Percentiles rank a stretch among this genome's conserved stretches.
These are phyloP conservation scores for Ustilago xerochloae DNA, from an alignment of 1,284 basidiomycete species.

Conservation along the genomic window DNA sequence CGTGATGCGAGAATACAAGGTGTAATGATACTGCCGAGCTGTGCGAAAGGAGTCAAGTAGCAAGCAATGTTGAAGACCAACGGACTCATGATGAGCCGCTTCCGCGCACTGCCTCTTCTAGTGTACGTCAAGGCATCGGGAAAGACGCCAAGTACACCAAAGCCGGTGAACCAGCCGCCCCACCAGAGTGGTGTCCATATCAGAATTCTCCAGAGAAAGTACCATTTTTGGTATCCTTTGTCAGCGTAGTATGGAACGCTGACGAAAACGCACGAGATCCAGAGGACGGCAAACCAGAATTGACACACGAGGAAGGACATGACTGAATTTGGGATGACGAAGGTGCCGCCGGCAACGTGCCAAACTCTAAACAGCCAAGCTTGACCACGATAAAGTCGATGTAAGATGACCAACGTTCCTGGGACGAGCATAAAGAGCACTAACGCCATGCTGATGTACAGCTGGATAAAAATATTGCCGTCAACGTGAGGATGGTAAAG, in stretches of 20 bases:
- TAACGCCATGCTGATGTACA: constrained; percentile 8
- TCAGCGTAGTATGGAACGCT: constrained; percentile 17
- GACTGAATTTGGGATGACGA: constrained; percentile 35
- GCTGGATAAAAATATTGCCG: constrained; percentile 4
- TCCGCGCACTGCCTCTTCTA: constrained; percentile 6
- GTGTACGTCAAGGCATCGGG: constrained; percentile 36
- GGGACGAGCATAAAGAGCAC: background rate
- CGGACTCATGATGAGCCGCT: constrained; percentile 29
- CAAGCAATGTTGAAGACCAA: constrained; percentile 23
- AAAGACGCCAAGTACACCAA: constrained; percentile 31
- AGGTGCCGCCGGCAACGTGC: constrained; percentile 26
- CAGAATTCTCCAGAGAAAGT: constrained; percentile 12
- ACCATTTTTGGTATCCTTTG: background rate
- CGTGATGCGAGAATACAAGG: constrained; percentile 4
- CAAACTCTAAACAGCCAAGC: constrained; percentile 38
- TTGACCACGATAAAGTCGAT: constrained; percentile 17
- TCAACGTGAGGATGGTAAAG: constrained; percentile 14
- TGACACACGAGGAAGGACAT: constrained; percentile 22
- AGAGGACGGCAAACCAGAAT: constrained; percentile 8
- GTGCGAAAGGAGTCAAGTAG: constrained; percentile 14
- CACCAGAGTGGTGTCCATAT: constrained; percentile 27
- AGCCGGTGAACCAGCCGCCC: constrained; percentile 26
- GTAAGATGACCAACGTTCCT: constrained; percentile 1
- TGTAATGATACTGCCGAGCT: constrained; percentile 6
- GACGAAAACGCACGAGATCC: constrained; percentile 14